Evolutionary conservation across 768 basidiomycete species (phyloP).

Genomic region (Suillus decipiens): DNA sequence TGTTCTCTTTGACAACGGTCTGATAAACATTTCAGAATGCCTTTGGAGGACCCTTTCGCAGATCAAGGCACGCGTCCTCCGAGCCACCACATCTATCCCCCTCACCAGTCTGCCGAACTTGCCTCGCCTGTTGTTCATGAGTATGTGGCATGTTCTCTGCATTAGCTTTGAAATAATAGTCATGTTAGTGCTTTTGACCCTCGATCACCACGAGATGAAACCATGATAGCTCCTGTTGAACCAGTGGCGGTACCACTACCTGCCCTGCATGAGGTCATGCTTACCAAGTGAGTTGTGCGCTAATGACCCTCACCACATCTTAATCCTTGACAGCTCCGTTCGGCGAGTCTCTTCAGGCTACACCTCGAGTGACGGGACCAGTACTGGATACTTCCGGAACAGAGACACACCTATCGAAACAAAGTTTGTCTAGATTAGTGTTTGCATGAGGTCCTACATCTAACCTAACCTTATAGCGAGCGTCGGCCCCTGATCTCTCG

Average conservation of each 20-base stretch:
- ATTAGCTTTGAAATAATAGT: not conserved
- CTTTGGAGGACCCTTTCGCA: conserved; percentile 30
- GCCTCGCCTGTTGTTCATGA: conserved; percentile 22
- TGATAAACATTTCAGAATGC: conserved; percentile 7
- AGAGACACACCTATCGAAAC: conserved; percentile 14
- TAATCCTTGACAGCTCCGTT: conserved; percentile 14
- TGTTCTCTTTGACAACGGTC: not conserved
- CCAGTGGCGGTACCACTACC: conserved; percentile 33
- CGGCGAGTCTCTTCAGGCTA: conserved; percentile 20
- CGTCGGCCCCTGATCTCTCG: conserved; percentile 49
- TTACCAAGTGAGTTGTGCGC: conserved; percentile 18
- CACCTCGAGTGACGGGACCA: conserved; percentile 20
- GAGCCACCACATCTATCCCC: conserved; percentile 7
- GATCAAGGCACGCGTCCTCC: conserved; percentile 21
- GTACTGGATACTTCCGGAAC: conserved; percentile 15
- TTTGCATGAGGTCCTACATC: not conserved
- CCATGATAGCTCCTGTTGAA: conserved; percentile 24
- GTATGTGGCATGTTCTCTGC: conserved; percentile 17
- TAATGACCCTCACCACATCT: not conserved
- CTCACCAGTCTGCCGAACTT: conserved; percentile 3
- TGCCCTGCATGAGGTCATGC: conserved; percentile 37
- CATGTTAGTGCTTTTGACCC: conserved; percentile 23
- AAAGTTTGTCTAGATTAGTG: conserved; percentile 27
- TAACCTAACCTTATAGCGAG: conserved; percentile 42
- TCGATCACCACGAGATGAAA: conserved; percentile 36